phyloP scores from a whole-genome alignment of 2,329 filamentous ascomycete genomes.

The Stenocarpella maydis region DNA sequence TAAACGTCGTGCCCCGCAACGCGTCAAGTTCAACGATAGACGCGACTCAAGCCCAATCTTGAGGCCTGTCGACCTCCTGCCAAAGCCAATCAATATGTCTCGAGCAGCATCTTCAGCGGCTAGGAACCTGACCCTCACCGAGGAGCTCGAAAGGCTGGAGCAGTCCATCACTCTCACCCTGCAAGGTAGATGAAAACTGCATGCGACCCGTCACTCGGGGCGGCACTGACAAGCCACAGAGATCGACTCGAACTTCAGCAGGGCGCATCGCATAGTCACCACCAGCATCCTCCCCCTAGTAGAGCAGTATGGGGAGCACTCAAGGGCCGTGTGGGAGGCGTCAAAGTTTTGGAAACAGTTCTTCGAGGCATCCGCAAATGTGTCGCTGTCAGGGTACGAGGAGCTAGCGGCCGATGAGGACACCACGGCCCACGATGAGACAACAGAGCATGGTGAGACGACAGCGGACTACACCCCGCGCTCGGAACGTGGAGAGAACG shows the following conservation, averaged over 20 bases:
- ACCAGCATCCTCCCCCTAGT: conserved; percentile 91
- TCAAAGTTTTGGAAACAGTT: conserved; percentile 99
- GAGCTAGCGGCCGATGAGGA: conserved; percentile 76
- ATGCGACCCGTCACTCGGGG: not conserved
- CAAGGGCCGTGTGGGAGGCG: conserved; percentile 93
- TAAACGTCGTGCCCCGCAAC: conserved; percentile 31
- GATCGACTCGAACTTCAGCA: conserved; percentile 98
- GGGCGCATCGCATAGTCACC: conserved; percentile 94
- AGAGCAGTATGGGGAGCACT: conserved; percentile 94
- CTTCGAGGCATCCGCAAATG: conserved; percentile 97
- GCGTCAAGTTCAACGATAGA: conserved; percentile 27
- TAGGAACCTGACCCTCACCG: conserved; percentile 78
- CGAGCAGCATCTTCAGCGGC: conserved; percentile 55
- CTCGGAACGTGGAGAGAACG: conserved; percentile 40
- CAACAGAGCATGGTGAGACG: conserved; percentile 64
- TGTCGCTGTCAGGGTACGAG: conserved; percentile 94
- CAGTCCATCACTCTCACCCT: conserved; percentile 96
- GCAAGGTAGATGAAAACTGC: conserved; percentile 69
- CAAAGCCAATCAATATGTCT: conserved; percentile 55
- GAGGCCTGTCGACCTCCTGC: not conserved
- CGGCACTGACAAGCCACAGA: conserved; percentile 60
- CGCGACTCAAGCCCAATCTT: conserved; percentile 26
- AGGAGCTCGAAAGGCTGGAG: conserved; percentile 94
- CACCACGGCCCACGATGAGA: conserved; percentile 55
- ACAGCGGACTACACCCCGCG: conserved; percentile 45